phyloP scores from a whole-genome alignment of 352 stramenopile species.

The Globisporangium orthogonon region DNA sequence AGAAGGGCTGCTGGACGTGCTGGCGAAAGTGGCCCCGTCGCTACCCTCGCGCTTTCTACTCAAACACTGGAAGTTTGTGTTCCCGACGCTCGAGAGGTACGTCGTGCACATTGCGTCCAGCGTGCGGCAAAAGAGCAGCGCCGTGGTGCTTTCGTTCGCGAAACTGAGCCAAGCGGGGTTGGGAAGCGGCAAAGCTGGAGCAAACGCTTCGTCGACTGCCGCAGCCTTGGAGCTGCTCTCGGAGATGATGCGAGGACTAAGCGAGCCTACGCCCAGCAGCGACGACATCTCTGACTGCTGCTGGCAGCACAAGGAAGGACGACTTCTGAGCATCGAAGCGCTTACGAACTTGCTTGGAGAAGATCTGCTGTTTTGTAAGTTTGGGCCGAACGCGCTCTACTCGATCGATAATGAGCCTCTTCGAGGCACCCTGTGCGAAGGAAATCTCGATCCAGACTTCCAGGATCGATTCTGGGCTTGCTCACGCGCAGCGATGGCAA shows the following conservation, averaged over 20 bases:
- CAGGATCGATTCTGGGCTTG: neutral
- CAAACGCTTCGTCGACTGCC: neutral
- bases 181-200: neutral
- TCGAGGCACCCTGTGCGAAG: neutral
- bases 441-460: too few species aligned
- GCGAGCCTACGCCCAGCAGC: conserved; percentile 2
- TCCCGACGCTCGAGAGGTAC: conserved; percentile 64
- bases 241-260: conserved; percentile 44
- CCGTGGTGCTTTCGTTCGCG: conserved; percentile 39
- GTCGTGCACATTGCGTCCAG: conserved; percentile 67
- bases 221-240: conserved; percentile 28
- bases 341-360: conserved; percentile 38
- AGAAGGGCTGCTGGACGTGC: conserved; percentile 59
- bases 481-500: conserved; percentile 9
- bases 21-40: conserved; percentile 34
- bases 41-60: conserved; percentile 43
- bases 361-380: conserved; percentile 15
- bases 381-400: neutral
- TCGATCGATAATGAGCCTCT: neutral
- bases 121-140: conserved; percentile 50
- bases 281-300: conserved; percentile 19
- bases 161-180: conserved; percentile 14
- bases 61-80: conserved; percentile 70
- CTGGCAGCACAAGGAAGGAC: conserved; percentile 67
- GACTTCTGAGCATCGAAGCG: conserved; percentile 60